Percentiles rank a stretch among this genome's conserved stretches.
Evolutionary conservation across 148 eudicot genomes (phyloP).

Genomic region (Nyssa sinensis): DNA sequence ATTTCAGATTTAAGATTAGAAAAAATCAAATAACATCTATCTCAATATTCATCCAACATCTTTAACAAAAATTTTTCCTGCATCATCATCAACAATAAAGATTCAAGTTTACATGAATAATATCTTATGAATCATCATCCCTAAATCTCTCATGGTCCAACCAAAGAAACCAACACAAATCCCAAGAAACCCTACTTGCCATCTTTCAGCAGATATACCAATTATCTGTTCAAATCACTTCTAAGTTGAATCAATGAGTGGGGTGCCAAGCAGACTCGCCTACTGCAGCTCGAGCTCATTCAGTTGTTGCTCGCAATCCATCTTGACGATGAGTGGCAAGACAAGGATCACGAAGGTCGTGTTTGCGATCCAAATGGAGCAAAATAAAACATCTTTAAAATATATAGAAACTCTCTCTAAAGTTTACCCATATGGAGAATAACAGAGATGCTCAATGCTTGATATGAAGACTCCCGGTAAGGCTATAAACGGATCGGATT

Average conservation of each 20-base stretch:
- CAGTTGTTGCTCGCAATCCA: slow-evolving; percentile 59
- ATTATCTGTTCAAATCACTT: neutral
- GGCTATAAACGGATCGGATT: no score
- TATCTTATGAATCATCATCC: no score
- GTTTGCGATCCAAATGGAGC: slow-evolving; percentile 65
- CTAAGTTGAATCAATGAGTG: slow-evolving; percentile 14
- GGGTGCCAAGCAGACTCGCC: slow-evolving; percentile 51
- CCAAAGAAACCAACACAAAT: neutral
- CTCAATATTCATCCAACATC: neutral
- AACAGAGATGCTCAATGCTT: no score
- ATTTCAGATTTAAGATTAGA: neutral
- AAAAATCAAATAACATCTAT: neutral
- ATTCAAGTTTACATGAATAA: neutral
- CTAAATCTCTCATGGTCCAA: neutral
- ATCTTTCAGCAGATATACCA: neutral
- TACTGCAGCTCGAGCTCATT: slow-evolving; percentile 57
- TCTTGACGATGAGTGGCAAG: slow-evolving; percentile 56
- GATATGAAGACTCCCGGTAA: no score
- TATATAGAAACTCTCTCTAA: no score
- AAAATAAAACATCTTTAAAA: no score
- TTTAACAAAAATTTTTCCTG: neutral
- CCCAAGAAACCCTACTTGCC: neutral
- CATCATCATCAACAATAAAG: neutral
- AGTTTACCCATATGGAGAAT: no score
- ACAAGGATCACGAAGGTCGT: slow-evolving; percentile 60